phyloP scores from a whole-genome alignment of 73 alveolate genomes.

The Paramecium biaurelia region DNA sequence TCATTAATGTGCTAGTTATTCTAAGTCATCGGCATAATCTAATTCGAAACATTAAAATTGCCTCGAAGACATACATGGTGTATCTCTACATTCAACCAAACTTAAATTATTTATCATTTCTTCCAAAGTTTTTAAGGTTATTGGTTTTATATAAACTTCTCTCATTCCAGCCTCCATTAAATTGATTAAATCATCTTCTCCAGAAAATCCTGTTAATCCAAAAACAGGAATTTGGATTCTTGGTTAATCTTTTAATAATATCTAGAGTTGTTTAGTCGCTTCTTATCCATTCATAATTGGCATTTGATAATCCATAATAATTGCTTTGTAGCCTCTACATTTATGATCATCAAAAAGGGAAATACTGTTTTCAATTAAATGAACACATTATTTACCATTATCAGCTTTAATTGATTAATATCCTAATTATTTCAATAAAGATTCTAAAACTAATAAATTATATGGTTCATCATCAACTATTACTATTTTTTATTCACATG shows the following conservation, averaged over 20 bases:
- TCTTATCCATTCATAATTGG: constrained; percentile 42
- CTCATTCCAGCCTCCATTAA: constrained; percentile 20
- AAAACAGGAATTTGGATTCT: not conserved
- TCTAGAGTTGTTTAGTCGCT: not conserved
- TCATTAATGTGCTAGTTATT: not conserved
- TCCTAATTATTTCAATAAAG: not conserved
- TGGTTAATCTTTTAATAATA: not conserved
- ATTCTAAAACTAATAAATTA: constrained; percentile 15
- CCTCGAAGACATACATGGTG: not conserved
- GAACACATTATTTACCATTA: not conserved
- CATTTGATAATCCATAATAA: constrained; percentile 48
- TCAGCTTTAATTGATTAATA: not conserved
- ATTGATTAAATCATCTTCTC: not conserved
- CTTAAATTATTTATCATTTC: not conserved
- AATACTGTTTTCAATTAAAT: not conserved
- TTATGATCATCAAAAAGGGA: not conserved
- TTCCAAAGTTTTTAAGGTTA: not conserved
- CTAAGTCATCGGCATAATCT: not conserved
- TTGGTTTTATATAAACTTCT: constrained; percentile 19
- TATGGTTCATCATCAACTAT: constrained; percentile 52
- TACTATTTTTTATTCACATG: not conserved
- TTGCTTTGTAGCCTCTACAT: constrained; percentile 6
- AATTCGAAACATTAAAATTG: not conserved
- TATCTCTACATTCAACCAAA: not conserved
- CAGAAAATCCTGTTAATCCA: constrained; percentile 50